Conservation (phyloP, 1,139 yeast species). For the Candida labiduridarum region DNA sequence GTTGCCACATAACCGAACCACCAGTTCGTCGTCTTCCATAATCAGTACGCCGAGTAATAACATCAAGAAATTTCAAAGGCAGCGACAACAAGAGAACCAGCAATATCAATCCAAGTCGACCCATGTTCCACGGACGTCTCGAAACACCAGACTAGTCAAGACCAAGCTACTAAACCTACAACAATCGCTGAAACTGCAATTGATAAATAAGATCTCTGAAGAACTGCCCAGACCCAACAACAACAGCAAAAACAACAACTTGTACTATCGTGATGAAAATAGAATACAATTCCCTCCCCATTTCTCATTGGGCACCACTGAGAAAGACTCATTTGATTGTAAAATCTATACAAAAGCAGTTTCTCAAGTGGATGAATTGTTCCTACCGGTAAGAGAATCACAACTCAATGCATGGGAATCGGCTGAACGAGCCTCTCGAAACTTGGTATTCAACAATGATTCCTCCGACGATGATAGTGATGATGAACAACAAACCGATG, state of each 20-base stretch:
- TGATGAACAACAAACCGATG: conserved; percentile 4
- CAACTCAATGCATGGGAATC: conserved; percentile 52
- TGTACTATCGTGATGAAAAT: background rate
- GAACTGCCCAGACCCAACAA: background rate
- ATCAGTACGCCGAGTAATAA: conserved; percentile 38
- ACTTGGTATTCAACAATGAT: conserved; percentile 39
- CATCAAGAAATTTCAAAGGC: conserved; percentile 27
- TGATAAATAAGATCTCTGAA: conserved; percentile 3
- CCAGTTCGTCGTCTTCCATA: conserved; percentile 37
- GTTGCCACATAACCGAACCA: conserved; percentile 23
- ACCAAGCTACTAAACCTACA: conserved; percentile 34
- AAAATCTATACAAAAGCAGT: conserved; percentile 11
- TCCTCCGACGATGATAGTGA: conserved; percentile 23
- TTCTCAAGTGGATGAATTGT: conserved; percentile 9
- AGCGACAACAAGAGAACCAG: conserved; percentile 18
- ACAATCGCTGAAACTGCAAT: conserved; percentile 24
- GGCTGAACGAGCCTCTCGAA: conserved; percentile 42
- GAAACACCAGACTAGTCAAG: conserved; percentile 29
- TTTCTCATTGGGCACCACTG: background rate
- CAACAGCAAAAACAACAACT: background rate
- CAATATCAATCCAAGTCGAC: conserved; percentile 15
- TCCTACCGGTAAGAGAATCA: conserved; percentile 34
- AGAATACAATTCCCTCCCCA: conserved; percentile 1
- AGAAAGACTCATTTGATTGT: conserved; percentile 17
- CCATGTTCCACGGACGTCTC: conserved; percentile 14